Percentiles rank a stretch among this genome's conserved stretches.
These are phyloP conservation scores for Moesziomyces sp. DNA, from an alignment of 1,284 basidiomycete genomes.

Conservation along the genomic window DNA sequence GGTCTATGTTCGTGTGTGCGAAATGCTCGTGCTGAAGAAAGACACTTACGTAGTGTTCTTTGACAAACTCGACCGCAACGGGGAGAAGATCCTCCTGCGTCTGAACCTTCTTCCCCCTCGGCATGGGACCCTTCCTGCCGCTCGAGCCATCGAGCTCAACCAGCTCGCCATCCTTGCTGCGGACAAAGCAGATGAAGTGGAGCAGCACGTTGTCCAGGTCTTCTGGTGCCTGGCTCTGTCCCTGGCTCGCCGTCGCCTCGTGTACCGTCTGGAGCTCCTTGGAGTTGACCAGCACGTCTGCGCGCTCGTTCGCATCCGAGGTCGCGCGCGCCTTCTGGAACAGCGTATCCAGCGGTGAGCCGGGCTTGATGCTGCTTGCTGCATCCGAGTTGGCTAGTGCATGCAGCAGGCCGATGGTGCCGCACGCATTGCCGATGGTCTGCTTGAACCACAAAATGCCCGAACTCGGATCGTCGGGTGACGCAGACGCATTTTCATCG, in stretches of 20 bases:
- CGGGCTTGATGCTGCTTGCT: slow-evolving; percentile 29
- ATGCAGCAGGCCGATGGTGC: slow-evolving; percentile 67
- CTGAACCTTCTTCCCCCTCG: slow-evolving; percentile 39
- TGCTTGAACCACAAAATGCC: slow-evolving; percentile 64
- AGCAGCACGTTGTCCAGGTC: slow-evolving; percentile 61
- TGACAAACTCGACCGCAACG: slow-evolving; percentile 52
- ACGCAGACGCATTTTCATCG: slow-evolving; percentile 38
- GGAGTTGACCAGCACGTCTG: slow-evolving; percentile 38
- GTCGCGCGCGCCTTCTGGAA: slow-evolving; percentile 49
- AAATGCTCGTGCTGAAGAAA: too few relatives aligned
- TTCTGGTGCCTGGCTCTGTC: slow-evolving; percentile 61
- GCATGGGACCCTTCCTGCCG: slow-evolving; percentile 59
- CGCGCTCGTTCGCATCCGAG: slow-evolving; percentile 23
- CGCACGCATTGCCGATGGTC: slow-evolving; percentile 67
- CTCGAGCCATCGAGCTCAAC: slow-evolving; percentile 63
- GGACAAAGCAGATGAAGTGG: slow-evolving; percentile 67
- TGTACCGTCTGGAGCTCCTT: slow-evolving; percentile 55
- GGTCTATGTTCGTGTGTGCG: too few relatives aligned
- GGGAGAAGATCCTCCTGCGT: slow-evolving; percentile 46
- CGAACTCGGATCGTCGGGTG: slow-evolving; percentile 13
- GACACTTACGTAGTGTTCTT: slow-evolving; percentile 56
- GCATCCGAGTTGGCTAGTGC: slow-evolving; percentile 62
- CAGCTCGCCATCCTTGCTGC: slow-evolving; percentile 49
- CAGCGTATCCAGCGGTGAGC: slow-evolving; percentile 52
- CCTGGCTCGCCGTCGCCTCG: slow-evolving; percentile 52